Conservation (phyloP, 768 basidiomycete species). For the Xerocomellus chrysenteron region DNA sequence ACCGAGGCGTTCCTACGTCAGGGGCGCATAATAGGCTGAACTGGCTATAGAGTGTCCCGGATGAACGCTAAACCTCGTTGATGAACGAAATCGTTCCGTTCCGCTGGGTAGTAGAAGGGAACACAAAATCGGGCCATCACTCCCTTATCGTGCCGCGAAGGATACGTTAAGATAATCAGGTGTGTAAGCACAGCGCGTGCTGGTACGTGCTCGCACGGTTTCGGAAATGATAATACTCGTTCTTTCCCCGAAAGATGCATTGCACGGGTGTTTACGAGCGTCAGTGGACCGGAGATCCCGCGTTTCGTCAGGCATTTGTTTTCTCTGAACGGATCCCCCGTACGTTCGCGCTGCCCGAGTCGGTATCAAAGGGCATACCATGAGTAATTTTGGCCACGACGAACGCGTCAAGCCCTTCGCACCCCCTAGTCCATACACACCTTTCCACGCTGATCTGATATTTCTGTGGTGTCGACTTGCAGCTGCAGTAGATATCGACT, state of each 20-base stretch:
- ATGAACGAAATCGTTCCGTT: conserved; percentile 13
- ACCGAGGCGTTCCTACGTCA: conserved; percentile 30
- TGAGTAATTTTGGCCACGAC: not conserved
- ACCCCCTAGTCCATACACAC: not conserved
- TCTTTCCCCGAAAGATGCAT: conserved; percentile 6
- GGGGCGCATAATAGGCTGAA: conserved; percentile 18
- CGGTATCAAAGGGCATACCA: not conserved
- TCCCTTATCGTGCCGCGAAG: conserved; percentile 10
- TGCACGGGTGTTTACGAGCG: conserved; percentile 13
- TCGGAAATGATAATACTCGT: conserved; percentile 18
- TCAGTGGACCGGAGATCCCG: conserved; percentile 8
- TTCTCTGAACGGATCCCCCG: conserved; percentile 4
- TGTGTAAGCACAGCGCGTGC: conserved; percentile 1
- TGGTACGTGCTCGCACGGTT: conserved; percentile 2
- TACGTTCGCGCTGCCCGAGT: not conserved
- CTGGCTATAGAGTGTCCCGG: conserved; percentile 23
- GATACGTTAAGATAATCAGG: conserved; percentile 16
- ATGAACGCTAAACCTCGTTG: conserved; percentile 8
- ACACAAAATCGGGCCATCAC: conserved; percentile 8
- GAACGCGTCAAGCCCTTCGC: not conserved
- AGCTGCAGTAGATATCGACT: too few species aligned
- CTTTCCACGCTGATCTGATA: conserved; percentile 20
- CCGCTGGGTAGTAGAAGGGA: conserved; percentile 7
- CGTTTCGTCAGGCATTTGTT: not conserved
- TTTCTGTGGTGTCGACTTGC: not conserved